phyloP scores from a whole-genome alignment of 768 basidiomycete genomes.

The Suillus clintonianus region DNA sequence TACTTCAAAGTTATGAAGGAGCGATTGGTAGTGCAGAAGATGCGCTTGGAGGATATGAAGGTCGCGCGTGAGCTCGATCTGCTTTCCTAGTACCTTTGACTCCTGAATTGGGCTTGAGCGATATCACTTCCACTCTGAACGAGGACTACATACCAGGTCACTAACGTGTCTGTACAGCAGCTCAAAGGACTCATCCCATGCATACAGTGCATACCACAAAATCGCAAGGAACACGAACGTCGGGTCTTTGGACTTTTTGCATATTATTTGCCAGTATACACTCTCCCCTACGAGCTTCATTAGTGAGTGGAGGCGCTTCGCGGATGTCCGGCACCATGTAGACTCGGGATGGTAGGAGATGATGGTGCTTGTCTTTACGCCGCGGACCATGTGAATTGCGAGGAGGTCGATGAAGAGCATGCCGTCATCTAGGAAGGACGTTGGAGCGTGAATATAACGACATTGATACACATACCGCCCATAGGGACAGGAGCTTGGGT shows the following conservation, averaged over 20 bases:
- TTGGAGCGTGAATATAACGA: not conserved
- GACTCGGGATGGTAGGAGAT: slow-evolving; percentile 32
- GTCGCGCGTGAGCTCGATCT: slow-evolving; percentile 49
- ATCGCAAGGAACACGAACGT: slow-evolving; percentile 55
- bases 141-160: slow-evolving; percentile 41
- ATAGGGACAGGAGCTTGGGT: slow-evolving; percentile 50
- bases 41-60: slow-evolving; percentile 60
- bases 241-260: slow-evolving; percentile 39
- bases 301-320: slow-evolving; percentile 27
- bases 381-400: slow-evolving; percentile 52
- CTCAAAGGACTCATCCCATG: slow-evolving; percentile 64
- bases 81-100: slow-evolving; percentile 40
- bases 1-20: slow-evolving; percentile 56
- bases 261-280: slow-evolving; percentile 34
- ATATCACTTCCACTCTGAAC: not conserved
- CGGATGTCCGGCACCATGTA: slow-evolving; percentile 16
- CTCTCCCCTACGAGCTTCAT: slow-evolving; percentile 32
- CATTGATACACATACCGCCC: slow-evolving; percentile 25
- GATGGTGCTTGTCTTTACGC: slow-evolving; percentile 20
- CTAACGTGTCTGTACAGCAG: slow-evolving; percentile 51
- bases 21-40: slow-evolving; percentile 53
- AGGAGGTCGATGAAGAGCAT: slow-evolving; percentile 46
- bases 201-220: slow-evolving; percentile 62
- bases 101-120: slow-evolving; percentile 36
- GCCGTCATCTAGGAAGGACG: slow-evolving; percentile 14